These are phyloP conservation scores for Aspergillus diversus DNA, from an alignment of 495 filamentous ascomycete species.

Conservation along the genomic window DNA sequence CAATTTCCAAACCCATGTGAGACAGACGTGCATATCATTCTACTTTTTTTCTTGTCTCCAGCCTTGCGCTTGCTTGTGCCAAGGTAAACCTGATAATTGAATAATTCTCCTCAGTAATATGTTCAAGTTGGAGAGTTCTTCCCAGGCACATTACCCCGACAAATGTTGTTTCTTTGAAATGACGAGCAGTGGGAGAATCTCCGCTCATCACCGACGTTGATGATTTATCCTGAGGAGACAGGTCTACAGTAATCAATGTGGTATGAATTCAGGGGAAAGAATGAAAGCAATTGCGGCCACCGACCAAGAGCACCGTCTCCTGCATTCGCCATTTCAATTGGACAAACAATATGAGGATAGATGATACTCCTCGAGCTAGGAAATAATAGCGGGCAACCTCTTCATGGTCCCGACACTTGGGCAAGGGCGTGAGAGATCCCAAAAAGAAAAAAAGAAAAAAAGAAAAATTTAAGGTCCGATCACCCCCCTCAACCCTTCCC, in stretches of 20 bases:
- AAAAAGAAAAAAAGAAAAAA: conserved; percentile 8
- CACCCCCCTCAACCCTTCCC: conserved; percentile 3
- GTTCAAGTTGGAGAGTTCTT: no score
- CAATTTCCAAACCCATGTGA: conserved; percentile 16
- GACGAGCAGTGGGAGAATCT: conserved; percentile 4
- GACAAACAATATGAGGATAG: no score
- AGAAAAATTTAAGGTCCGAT: conserved; percentile 17
- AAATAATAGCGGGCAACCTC: not conserved
- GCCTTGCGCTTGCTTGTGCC: not conserved
- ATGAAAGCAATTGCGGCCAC: conserved; percentile 16
- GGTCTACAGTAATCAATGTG: conserved; percentile 12
- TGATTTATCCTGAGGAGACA: conserved; percentile 9
- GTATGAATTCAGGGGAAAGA: conserved; percentile 19
- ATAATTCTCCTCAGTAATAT: no score
- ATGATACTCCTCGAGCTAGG: not conserved
- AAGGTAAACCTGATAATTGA: conserved; percentile 4
- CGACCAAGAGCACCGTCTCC: not conserved
- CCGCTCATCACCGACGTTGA: conserved; percentile 5
- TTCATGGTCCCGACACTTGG: not conserved
- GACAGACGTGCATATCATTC: conserved; percentile 11
- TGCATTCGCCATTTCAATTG: not conserved
- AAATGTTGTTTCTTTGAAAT: not conserved
- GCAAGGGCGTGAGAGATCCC: no score
- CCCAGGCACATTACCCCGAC: not conserved
- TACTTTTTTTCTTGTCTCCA: conserved; percentile 7